A percentile compares a stretch with the other conserved stretches of the same genome.
Conservation (phyloP, 2,329 filamentous ascomycete species). For the Colletotrichum tanaceti region DNA sequence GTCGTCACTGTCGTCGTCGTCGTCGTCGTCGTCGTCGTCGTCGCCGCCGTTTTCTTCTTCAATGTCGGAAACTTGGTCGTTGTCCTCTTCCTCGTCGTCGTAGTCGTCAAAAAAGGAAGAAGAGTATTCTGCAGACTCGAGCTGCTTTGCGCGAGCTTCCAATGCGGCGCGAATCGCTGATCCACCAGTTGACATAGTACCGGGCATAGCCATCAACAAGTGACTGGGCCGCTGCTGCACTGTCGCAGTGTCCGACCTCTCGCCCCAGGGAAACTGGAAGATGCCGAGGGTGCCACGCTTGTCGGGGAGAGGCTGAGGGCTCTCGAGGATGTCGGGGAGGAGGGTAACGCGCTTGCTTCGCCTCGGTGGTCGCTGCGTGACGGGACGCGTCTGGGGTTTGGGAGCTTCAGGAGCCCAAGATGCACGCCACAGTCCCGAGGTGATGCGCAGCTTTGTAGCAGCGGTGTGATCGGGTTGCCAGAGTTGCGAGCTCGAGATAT, state of each 20-base stretch:
- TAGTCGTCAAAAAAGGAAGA: constrained; percentile 71
- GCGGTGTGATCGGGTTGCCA: constrained; percentile 50
- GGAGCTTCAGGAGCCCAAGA: constrained; percentile 40
- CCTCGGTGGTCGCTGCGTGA: constrained; percentile 65
- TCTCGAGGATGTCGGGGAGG: constrained; percentile 73
- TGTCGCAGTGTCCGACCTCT: constrained; percentile 67
- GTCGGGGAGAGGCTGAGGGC: constrained; percentile 67
- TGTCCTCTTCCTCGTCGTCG: constrained; percentile 61
- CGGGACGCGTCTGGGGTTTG: constrained; percentile 53
- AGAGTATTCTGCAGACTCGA: constrained; percentile 56
- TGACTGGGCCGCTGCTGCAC: constrained; percentile 53
- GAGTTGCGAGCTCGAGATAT: constrained; percentile 52
- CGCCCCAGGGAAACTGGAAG: constrained; percentile 75
- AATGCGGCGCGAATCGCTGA: constrained; percentile 45
- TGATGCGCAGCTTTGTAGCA: constrained; percentile 41
- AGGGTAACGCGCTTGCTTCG: constrained; percentile 67
- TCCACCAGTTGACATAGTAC: constrained; percentile 61
- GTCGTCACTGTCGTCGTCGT: constrained; percentile 56
- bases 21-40: constrained; percentile 52
- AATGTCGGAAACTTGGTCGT: constrained; percentile 51
- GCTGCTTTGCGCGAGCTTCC: constrained; percentile 50
- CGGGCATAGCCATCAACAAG: constrained; percentile 61
- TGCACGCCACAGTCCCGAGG: constrained; percentile 48
- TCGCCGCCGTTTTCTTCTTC: constrained; percentile 52
- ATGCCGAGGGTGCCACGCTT: constrained; percentile 71